Base-by-base conservation (phyloP, 2,329 filamentous ascomycete genomes). In the Capronia epimyces region DNA sequence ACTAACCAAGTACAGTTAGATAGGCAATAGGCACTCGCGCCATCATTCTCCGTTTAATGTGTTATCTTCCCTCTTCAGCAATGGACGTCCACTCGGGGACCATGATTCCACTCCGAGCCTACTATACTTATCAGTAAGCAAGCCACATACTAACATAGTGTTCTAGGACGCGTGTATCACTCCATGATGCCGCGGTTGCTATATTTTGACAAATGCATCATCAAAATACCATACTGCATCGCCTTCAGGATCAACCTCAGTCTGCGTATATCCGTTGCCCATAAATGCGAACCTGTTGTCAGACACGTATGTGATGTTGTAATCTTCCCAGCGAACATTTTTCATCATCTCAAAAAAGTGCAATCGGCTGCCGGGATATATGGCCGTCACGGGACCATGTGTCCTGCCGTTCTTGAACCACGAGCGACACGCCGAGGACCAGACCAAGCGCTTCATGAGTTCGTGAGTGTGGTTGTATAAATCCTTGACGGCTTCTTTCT, bases 231-330 rank as follows among this genome's bases (percentile, higher is more conserved):
- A 54, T 12, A 52, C 55, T 13, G 52, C 42, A 42, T 57, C 49
- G n/a, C 55, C 55, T 24, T 49, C 52, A 15, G 49, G 49, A 25
- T 53, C 53, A 10, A 53, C 50, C 32, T 53, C 53, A 6, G 39
- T 56, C 52, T 52, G 51, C 5, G 70, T 74, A 49, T 74, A 75
- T 2, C 73, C 70, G 60, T 71, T 72, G 1, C 71, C 71, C 62
- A 73, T 52, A 41, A 69, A 73, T 1, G 66, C 64, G 58, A 69
- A 73, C 32, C 64, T 45, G 55, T 72, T 72, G 60, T 45, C 57
- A 18, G 39, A 43, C 18, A 64, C 61, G 51, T 71, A 70, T 34
- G 64, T 59, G 48, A 70, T 68, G 46, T 62, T 68, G 46, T 62
- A 70, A 52, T 70, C 67, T 43, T 71, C 69, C 68, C 67, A 70